A percentile compares a stretch with the other conserved stretches of the same genome.
These are phyloP conservation scores for Apiospora marii DNA, from an alignment of 2,329 filamentous ascomycete genomes.

Conservation along the genomic window DNA sequence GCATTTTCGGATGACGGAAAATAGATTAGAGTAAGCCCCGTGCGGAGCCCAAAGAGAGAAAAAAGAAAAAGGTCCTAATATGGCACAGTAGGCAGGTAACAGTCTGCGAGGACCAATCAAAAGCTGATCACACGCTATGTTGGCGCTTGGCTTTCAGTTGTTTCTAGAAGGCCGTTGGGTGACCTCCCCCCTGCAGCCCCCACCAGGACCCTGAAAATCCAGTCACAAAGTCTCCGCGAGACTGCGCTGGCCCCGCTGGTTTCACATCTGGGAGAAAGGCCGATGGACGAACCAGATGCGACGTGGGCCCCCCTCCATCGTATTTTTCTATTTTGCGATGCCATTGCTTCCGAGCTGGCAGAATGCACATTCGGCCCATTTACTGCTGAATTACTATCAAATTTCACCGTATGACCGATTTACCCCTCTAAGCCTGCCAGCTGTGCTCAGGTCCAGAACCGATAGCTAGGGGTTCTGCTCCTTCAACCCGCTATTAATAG, in stretches of 20 bases:
- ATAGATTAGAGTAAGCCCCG: not conserved
- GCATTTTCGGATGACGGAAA: not conserved
- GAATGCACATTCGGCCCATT: not conserved
- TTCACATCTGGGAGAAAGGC: not conserved
- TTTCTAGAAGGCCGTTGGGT: conserved; percentile 12
- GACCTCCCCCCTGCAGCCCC: not conserved
- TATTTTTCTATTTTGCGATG: not conserved
- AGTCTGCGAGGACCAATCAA: not conserved
- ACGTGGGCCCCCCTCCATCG: not conserved
- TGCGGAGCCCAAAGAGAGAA: not conserved
- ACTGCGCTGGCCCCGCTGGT: not conserved
- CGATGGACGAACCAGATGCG: not conserved
- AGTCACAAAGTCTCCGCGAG: not conserved
- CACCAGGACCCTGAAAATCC: not conserved
- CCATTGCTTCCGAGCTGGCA: no score
- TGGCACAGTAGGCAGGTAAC: no score
- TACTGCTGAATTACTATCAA: not conserved
- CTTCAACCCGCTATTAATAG: not conserved
- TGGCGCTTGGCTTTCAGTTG: not conserved
- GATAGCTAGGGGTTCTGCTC: not conserved
- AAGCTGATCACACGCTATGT: no score
- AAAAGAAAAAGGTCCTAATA: not conserved
- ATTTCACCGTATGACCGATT: not conserved
- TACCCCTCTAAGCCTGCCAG: not conserved
- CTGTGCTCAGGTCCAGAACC: not conserved